Evolutionary conservation across 2,329 filamentous ascomycete species (phyloP).

Genomic region (Graphium sp.): DNA sequence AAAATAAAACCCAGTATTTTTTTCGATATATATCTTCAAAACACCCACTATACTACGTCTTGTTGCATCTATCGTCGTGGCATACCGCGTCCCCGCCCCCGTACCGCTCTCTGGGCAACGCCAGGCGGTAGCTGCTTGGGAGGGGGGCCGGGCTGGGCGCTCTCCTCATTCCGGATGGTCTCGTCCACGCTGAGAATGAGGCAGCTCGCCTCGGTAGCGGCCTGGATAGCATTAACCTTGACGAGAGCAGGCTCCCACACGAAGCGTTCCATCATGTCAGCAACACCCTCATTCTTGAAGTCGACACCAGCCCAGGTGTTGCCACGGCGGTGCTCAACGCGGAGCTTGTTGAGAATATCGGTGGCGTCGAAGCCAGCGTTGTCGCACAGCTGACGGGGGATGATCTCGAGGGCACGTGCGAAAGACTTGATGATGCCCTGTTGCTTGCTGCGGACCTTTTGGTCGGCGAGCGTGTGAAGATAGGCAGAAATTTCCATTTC

Average conservation of each 20-base stretch:
- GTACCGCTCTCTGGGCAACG: slow-evolving; percentile 75
- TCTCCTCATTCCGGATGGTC: slow-evolving; percentile 97
- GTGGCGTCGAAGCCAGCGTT: slow-evolving; percentile 98
- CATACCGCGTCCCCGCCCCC: slow-evolving; percentile 77
- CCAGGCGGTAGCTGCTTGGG: slow-evolving; percentile 57
- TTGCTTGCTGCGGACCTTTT: slow-evolving; percentile 86
- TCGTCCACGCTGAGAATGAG: slow-evolving; percentile 93
- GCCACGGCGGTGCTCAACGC: slow-evolving; percentile 90
- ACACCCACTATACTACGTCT: too few species aligned
- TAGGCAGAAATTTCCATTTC: slow-evolving; percentile 97
- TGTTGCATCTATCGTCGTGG: slow-evolving; percentile 76
- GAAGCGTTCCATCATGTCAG: slow-evolving; percentile 88
- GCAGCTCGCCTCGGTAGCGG: slow-evolving; percentile 87
- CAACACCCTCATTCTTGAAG: slow-evolving; percentile 79
- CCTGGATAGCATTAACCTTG: slow-evolving; percentile 94
- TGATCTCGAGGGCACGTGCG: slow-evolving; percentile 90
- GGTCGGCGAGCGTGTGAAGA: slow-evolving; percentile 82
- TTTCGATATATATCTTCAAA: too few species aligned
- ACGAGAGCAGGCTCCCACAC: slow-evolving; percentile 96
- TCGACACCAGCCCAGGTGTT: slow-evolving; percentile 92
- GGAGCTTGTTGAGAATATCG: slow-evolving; percentile 89
- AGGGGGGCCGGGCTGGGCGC: slow-evolving; percentile 65
- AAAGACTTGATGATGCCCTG: slow-evolving; percentile 97
- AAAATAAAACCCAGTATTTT: too few species aligned
- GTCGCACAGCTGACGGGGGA: slow-evolving; percentile 92